Base-by-base conservation (phyloP, 148 eudicot species). In the Camellia lanceoleosa region DNA sequence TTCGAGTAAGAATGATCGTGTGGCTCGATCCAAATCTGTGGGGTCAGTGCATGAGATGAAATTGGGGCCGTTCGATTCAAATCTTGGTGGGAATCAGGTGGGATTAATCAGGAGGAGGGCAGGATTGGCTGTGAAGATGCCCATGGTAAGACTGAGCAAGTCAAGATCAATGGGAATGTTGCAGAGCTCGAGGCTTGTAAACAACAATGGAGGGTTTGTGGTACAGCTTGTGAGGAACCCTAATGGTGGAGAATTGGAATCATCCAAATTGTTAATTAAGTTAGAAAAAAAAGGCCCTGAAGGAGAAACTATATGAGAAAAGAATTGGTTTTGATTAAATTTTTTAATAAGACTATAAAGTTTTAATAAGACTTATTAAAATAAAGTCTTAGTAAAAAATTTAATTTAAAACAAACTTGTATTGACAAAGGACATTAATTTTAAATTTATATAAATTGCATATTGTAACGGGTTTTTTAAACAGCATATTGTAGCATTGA, bases 161-260 rank as follows among this genome's bases (percentile, higher is more conserved):
- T 94, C 98, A 58, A 90, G 92, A 81, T 94, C 98, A 62, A 87
- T 84, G 84, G 91, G 95, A 61, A 84, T 90, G 79, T 78, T 91
- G 71, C 87, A 83, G 2, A 55, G 93, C 69, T 79, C 78, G 30
- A 55, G 52, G 56, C 67, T 78, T 61, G 76, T 80, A 13, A 46
- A 81, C 41, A 76, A 75, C 18, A 30, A 30, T 30, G 80, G 55
- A 71, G 84, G 81, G 18, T 23, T 6, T 55, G 49, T 55, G 56
- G 72, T 75, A 5, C 69, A 82, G 67, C 3, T 11, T 13, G 67
- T 51, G 43, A 80, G 55, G 41, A 75, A 78, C 46, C 68, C 77
- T 5, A 60, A 79, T 66, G 77, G 51, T 44, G 81, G 78, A 10
- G 88, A 87, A 79, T 16, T 75, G 44, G 94, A 90, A 69, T 83